Conservation (phyloP, 257 asterid genomes). For the Perilla frutescens region DNA sequence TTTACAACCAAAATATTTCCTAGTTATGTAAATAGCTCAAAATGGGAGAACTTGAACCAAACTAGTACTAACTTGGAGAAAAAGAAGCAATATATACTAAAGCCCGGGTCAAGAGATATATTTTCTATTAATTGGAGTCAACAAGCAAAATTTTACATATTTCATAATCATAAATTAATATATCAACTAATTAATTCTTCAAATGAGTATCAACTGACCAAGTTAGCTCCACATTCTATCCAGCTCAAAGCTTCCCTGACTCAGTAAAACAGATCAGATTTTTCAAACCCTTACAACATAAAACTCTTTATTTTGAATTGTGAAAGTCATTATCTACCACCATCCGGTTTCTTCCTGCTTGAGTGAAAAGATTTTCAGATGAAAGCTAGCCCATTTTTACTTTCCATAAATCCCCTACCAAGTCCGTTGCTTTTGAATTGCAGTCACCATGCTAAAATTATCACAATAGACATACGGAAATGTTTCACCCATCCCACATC, state of each 20-base stretch:
- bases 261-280: neutral
- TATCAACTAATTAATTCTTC: neutral
- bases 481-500: neutral
- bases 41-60: too few relatives aligned
- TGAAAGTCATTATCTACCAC: neutral
- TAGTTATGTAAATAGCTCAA: conserved; percentile 14
- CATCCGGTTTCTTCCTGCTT: conserved; percentile 2
- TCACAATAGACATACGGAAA: neutral
- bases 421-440: conserved; percentile 4
- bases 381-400: conserved; percentile 5
- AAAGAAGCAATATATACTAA: neutral
- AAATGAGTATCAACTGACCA: neutral
- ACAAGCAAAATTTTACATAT: conserved; percentile 2
- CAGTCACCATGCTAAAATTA: neutral
- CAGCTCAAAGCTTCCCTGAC: conserved; percentile 1
- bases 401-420: neutral
- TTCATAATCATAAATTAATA: conserved; percentile 5
- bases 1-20: too few relatives aligned
- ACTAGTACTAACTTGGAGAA: neutral
- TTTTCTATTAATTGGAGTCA: neutral
- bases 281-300: neutral
- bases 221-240: conserved; percentile 11
- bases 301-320: neutral
- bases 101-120: conserved; percentile 8
- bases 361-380: neutral